Evolutionary conservation across 306 rosid species (phyloP).

Genomic region (Dryas drummondii): DNA sequence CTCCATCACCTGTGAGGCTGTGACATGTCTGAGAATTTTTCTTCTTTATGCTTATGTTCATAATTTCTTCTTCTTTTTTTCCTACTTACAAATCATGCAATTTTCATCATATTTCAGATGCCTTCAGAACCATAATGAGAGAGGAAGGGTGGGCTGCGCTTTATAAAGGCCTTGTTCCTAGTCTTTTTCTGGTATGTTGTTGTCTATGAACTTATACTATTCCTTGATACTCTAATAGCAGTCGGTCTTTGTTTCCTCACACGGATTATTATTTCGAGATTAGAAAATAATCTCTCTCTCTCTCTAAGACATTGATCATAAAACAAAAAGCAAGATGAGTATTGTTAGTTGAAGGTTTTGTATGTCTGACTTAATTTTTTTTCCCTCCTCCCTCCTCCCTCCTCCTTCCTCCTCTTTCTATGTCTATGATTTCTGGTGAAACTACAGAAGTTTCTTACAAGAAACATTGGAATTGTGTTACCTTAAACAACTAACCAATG

Average conservation of each 20-base stretch:
- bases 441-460: background rate
- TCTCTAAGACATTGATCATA: background rate
- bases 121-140: constrained; percentile 81
- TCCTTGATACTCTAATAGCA: background rate
- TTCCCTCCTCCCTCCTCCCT: background rate
- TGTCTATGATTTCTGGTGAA: background rate
- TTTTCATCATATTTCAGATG: constrained; percentile 60
- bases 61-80: constrained; percentile 16
- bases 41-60: background rate
- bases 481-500: background rate
- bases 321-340: background rate
- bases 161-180: constrained; percentile 82
- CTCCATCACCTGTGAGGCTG: background rate
- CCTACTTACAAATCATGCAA: constrained; percentile 21
- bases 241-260: constrained; percentile 5
- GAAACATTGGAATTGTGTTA: background rate
- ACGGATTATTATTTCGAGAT: background rate
- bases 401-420: background rate
- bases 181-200: constrained; percentile 77
- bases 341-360: background rate
- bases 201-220: constrained; percentile 23
- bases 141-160: constrained; percentile 86
- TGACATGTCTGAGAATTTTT: constrained; percentile 4
- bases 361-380: background rate
- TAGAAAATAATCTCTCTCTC: background rate